Conservation (phyloP, 139 green algal genomes). For the Tetradesmus lagerheimii region DNA sequence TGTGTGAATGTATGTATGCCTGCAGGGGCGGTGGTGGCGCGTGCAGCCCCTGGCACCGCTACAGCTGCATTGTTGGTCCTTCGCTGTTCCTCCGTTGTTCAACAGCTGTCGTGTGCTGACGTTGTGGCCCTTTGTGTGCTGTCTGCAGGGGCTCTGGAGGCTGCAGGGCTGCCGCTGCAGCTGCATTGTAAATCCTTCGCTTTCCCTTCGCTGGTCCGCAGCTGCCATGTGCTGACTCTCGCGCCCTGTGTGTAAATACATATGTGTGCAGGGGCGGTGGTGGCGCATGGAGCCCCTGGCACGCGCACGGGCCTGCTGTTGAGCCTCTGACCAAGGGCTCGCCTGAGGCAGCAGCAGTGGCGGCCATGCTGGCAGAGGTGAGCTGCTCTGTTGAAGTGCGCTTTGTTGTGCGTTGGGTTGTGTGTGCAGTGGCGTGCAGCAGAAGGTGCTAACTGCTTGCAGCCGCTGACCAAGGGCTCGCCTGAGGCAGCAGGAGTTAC, state of each 20-base stretch:
- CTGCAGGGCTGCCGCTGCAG: background rate
- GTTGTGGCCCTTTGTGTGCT: background rate
- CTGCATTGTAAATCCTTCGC: no score
- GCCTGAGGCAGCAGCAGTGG: background rate
- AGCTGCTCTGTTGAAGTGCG: background rate
- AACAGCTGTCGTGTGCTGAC: no score
- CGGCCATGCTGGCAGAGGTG: conserved; percentile 11
- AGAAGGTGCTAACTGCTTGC: no score
- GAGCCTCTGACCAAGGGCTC: background rate
- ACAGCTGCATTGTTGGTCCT: background rate
- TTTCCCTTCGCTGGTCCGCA: no score
- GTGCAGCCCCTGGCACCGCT: background rate
- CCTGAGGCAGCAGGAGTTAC: background rate
- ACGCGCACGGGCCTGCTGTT: background rate
- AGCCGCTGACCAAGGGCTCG: no score
- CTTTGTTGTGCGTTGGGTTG: background rate
- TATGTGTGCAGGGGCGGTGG: background rate
- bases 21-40: background rate
- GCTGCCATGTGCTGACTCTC: no score
- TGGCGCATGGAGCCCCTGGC: conserved; percentile 11
- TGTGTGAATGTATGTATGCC: background rate
- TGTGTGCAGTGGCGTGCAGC: background rate
- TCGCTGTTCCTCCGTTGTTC: no score
- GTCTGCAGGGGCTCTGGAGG: background rate
- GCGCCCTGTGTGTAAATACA: background rate